Base-by-base conservation (phyloP, 202 grass and related monocot genomes). In the Schoenoplectus tabernaemontani region DNA sequence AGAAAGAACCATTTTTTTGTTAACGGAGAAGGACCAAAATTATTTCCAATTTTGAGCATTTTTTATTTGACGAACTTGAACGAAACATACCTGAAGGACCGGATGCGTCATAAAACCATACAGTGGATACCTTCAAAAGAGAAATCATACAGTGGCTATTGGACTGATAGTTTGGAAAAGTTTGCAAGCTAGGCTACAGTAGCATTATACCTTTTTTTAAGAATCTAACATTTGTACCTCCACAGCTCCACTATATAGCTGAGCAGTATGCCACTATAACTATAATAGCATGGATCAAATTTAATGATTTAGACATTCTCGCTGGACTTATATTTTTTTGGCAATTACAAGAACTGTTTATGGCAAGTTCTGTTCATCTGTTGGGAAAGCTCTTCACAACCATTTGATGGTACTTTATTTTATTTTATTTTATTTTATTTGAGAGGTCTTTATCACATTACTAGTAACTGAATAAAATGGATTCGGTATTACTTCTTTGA, bases 31-130 rank as follows among this genome's bases (percentile, higher is more conserved):
- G n/a, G n/a, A n/a, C n/a, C 42, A 57, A 72, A 13, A 41, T 82
- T 20, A 20, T 44, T 73, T 82, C 56, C 54, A 32, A 79, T 20
- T 62, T 47, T 64, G 5, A 33, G 33, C 39, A 64, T n/a, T 16
- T 78, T 61, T 4, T n/a, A 64, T 79, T 64, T 63, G 56, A 79
- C 43, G 36, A 64, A 79, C 46, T 79, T 78, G 37, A 6, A 13
- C 13, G 15, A 3, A 42, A 26, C 8, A 78, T 78, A 78, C 0
- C 17, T 78, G 5, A n/a, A 79, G 41, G 38, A 79, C 50, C 23
- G 6, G 75, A 58, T 28, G 43, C 69, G 23, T 73, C 24, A 51
- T 47, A 72, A 72, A 47, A 72, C 24, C 23, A 32, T 30, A 32
- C 10, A 72, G 2, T 30, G 22, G 41, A 32, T 72, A 32, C 34